Percentiles rank a stretch among this genome's conserved stretches.
Evolutionary conservation across 441 rosid genomes (phyloP).

Genomic region (Erysimum pusillum): DNA sequence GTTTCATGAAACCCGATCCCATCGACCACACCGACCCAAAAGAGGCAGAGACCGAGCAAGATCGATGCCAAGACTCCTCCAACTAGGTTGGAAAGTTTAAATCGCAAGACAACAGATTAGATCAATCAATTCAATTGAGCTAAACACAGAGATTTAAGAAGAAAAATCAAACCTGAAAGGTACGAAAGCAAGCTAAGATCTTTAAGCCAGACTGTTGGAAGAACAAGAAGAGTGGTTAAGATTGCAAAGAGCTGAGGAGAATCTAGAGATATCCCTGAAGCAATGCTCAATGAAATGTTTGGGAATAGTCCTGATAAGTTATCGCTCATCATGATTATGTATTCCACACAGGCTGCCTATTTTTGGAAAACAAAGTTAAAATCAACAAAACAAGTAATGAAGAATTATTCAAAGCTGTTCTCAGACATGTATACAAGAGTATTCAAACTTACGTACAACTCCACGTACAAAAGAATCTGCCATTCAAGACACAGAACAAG

Average conservation of each 20-base stretch:
- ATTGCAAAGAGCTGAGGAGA: slow-evolving; percentile 62
- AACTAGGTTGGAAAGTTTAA: slow-evolving; percentile 52
- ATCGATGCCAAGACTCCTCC: slow-evolving; percentile 83
- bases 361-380: slow-evolving; percentile 31
- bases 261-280: slow-evolving; percentile 58
- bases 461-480: slow-evolving; percentile 79
- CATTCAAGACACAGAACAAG: slow-evolving; percentile 45
- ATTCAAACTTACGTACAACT: slow-evolving; percentile 73
- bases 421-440: background rate
- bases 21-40: slow-evolving; percentile 78
- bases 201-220: slow-evolving; percentile 90
- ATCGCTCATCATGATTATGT: slow-evolving; percentile 82
- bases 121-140: background rate
- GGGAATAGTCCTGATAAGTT: slow-evolving; percentile 78
- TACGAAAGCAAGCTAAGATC: slow-evolving; percentile 79
- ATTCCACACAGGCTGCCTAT: slow-evolving; percentile 88
- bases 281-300: slow-evolving; percentile 49
- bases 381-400: background rate
- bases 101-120: background rate
- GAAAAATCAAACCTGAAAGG: slow-evolving; percentile 64
- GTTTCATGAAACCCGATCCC: slow-evolving; percentile 69
- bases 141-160: slow-evolving; percentile 10
- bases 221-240: slow-evolving; percentile 61
- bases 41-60: slow-evolving; percentile 68
- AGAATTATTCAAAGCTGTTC: background rate